These are phyloP conservation scores for Allium sativum DNA, from an alignment of 106 monocot genomes.

Conservation along the genomic window DNA sequence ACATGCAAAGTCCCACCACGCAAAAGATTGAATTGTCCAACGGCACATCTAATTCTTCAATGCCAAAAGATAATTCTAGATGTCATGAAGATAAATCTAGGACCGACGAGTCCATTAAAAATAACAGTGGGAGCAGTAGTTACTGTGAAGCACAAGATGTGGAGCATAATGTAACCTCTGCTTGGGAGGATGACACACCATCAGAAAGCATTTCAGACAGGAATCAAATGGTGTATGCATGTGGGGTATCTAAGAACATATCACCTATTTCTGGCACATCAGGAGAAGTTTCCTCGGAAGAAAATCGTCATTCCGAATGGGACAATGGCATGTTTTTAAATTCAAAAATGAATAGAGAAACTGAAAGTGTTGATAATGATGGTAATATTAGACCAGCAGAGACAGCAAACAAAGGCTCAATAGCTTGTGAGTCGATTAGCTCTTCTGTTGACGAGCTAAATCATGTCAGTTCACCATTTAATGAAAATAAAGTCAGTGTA, in stretches of 20 bases:
- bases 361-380: background rate
- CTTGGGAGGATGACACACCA: conserved; percentile 19
- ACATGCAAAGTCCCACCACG: conserved; percentile 13
- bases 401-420: background rate
- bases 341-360: conserved; percentile 6
- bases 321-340: conserved; percentile 31
- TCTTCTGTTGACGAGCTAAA: background rate
- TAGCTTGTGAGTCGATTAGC: background rate
- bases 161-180: conserved; percentile 19
- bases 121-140: conserved; percentile 3
- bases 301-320: conserved; percentile 33
- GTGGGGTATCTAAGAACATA: background rate
- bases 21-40: conserved; percentile 13
- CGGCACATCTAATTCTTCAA: conserved; percentile 18
- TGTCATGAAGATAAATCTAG: conserved; percentile 23
- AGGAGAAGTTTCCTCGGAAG: background rate
- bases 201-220: conserved; percentile 1
- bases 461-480: conserved; percentile 2
- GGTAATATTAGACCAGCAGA: conserved; percentile 2
- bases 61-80: conserved; percentile 19
- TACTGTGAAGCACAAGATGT: conserved; percentile 5
- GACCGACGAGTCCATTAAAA: conserved; percentile 1
- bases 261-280: background rate
- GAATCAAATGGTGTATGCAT: background rate
- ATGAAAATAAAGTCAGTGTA: conserved; percentile 13